phyloP scores from a whole-genome alignment of 1,284 basidiomycete genomes.

The Puccinia polysora region DNA sequence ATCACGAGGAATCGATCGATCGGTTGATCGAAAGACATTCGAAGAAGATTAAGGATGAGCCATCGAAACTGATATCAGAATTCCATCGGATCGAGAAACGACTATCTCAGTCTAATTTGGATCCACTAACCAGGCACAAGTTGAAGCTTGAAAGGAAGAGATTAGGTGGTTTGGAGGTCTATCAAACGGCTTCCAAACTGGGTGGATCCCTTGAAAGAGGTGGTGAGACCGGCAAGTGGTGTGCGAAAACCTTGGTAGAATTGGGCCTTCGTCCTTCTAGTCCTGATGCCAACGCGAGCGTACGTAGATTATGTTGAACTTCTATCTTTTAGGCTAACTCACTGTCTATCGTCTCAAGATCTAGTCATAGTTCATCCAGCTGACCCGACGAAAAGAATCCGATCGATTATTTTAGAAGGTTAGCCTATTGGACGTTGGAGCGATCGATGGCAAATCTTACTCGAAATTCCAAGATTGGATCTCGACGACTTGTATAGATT shows the following conservation, averaged over 20 bases:
- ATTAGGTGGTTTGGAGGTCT: constrained; percentile 49
- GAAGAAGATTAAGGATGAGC: constrained; percentile 45
- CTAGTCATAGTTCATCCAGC: background rate
- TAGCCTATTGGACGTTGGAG: constrained; percentile 55
- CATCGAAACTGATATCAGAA: constrained; percentile 46
- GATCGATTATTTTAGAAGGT: constrained; percentile 41
- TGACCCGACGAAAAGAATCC: background rate
- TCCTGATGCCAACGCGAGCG: constrained; percentile 27
- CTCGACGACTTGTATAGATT: constrained; percentile 53
- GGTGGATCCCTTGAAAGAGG: constrained; percentile 48
- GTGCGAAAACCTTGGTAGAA: constrained; percentile 46
- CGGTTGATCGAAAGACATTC: constrained; percentile 12
- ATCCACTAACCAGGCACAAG: constrained; percentile 44
- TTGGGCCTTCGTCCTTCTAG: constrained; percentile 16
- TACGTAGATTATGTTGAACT: constrained; percentile 43
- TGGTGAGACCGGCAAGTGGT: constrained; percentile 50
- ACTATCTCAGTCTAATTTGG: constrained; percentile 46
- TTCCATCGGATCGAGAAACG: constrained; percentile 50
- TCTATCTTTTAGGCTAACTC: background rate
- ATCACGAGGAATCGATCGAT: background rate
- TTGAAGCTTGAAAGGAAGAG: constrained; percentile 45
- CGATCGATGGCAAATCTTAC: constrained; percentile 54
- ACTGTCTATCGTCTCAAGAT: too few species aligned
- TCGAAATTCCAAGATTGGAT: constrained; percentile 51
- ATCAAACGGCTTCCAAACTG: constrained; percentile 48